Percentiles rank a stretch among this genome's conserved stretches.
phyloP scores from a whole-genome alignment of 75 land plant species.

The Pinus tabuliformis region DNA sequence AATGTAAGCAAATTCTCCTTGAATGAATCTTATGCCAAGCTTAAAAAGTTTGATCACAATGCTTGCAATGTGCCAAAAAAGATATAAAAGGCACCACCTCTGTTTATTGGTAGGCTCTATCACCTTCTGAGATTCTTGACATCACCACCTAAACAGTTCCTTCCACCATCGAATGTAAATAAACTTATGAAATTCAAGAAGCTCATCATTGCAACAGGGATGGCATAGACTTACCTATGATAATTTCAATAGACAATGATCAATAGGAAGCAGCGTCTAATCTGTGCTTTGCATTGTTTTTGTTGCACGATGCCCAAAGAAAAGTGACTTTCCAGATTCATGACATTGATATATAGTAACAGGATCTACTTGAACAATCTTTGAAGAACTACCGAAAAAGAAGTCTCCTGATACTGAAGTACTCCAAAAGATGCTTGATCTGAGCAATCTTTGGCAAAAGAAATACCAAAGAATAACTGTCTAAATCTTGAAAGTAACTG shows the following conservation, averaged over 20 bases:
- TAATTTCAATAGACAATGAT: not conserved
- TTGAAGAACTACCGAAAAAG: slow-evolving; percentile 7
- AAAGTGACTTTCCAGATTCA: not conserved
- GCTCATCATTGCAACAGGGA: no score
- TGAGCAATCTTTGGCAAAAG: not conserved
- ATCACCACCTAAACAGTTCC: no score
- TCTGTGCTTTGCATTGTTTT: not conserved
- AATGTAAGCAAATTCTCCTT: no score
- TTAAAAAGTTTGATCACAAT: no score
- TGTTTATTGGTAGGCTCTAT: no score
- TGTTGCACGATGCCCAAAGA: not conserved
- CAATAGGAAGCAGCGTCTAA: not conserved
- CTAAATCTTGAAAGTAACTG: slow-evolving; percentile 7
- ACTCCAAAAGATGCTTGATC: not conserved
- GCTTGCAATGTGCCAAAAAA: no score
- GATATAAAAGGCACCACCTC: no score
- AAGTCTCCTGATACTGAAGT: not conserved
- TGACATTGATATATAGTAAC: not conserved
- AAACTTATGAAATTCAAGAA: no score
- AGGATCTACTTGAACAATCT: not conserved
- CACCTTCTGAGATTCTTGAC: no score
- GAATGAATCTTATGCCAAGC: no score
- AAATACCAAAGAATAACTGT: not conserved
- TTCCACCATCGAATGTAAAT: no score
- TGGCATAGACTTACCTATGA: not conserved